Percentiles rank a stretch among this genome's conserved stretches.
These are phyloP conservation scores for Hypericum perforatum DNA, from an alignment of 345 rosid species.

Conservation along the genomic window DNA sequence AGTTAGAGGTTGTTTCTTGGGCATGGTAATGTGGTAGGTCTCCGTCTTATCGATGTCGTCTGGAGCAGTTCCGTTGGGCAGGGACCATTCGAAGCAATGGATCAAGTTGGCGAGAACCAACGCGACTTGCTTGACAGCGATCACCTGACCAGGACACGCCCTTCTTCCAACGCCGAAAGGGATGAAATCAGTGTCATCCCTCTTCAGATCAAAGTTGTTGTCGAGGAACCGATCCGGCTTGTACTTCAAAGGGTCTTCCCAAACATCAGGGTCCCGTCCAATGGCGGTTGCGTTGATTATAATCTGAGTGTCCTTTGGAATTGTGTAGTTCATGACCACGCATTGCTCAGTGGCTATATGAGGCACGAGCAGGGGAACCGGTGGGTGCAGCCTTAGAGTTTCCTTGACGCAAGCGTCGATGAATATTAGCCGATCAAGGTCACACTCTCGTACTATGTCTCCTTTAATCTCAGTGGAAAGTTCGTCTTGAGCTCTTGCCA, in stretches of 20 bases:
- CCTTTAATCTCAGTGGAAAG: not conserved
- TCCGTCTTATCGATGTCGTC: not conserved
- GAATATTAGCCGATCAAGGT: not conserved
- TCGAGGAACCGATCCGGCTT: not conserved
- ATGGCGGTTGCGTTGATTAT: not conserved
- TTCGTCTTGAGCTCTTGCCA: not conserved
- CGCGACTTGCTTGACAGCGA: not conserved
- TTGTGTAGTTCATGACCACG: not conserved
- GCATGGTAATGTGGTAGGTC: not conserved
- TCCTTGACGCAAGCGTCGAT: not conserved
- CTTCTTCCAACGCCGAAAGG: not conserved
- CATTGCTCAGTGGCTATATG: not conserved
- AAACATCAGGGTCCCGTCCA: not conserved
- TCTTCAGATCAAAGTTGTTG: not conserved
- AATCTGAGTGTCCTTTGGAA: not conserved
- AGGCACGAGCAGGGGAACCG: not conserved
- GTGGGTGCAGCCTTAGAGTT: conserved; percentile 1
- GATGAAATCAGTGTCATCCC: not conserved
- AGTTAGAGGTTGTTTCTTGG: not conserved
- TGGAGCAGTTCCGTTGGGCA: not conserved
- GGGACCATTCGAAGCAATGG: conserved; percentile 1
- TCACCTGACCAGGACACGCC: not conserved
- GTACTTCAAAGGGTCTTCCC: not conserved
- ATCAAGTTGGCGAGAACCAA: not conserved
- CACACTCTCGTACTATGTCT: not conserved